Evolutionary conservation across 1,139 yeast genomes (phyloP).

Genomic region (Suhomyces ambrosiae): DNA sequence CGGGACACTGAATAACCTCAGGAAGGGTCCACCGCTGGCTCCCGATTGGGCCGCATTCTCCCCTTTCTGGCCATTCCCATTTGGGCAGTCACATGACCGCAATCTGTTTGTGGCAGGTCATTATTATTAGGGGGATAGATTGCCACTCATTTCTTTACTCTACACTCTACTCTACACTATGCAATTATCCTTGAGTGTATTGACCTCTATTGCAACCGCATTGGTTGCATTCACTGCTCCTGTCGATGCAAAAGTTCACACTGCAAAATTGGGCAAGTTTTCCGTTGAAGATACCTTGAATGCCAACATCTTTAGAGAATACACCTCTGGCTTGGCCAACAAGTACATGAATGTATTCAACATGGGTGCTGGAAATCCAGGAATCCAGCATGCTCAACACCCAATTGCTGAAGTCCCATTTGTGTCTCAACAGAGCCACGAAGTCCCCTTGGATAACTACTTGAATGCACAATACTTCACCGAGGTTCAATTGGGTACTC

Average conservation of each 20-base stretch:
- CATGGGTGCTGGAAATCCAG: slow-evolving; percentile 32
- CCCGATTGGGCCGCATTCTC: background rate
- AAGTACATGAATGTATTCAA: slow-evolving; percentile 67
- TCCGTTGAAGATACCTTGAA: slow-evolving; percentile 63
- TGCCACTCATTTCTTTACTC: slow-evolving; percentile 10
- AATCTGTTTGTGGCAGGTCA: slow-evolving; percentile 7
- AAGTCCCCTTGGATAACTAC: slow-evolving; percentile 86
- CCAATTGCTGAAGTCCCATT: slow-evolving; percentile 47
- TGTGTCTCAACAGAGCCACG: slow-evolving; percentile 26
- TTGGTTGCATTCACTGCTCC: slow-evolving; percentile 30
- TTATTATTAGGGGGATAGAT: slow-evolving; percentile 9
- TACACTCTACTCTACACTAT: slow-evolving; percentile 18
- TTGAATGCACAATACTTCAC: slow-evolving; percentile 94
- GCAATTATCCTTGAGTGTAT: slow-evolving; percentile 38
- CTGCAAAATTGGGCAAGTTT: slow-evolving; percentile 64
- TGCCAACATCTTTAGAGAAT: slow-evolving; percentile 61
- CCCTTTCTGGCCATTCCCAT: background rate
- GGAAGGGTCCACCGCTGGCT: background rate
- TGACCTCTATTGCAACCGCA: slow-evolving; percentile 42
- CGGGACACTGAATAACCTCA: no score
- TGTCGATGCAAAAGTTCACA: slow-evolving; percentile 62
- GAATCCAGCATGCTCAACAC: slow-evolving; percentile 23
- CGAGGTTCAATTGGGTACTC: slow-evolving; percentile 87
- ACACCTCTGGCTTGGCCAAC: slow-evolving; percentile 68
- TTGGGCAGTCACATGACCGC: slow-evolving; percentile 1